A percentile compares a stretch with the other conserved stretches of the same genome.
phyloP scores from a whole-genome alignment of 345 rosid genomes.

The Excoecaria cochinchinensis region DNA sequence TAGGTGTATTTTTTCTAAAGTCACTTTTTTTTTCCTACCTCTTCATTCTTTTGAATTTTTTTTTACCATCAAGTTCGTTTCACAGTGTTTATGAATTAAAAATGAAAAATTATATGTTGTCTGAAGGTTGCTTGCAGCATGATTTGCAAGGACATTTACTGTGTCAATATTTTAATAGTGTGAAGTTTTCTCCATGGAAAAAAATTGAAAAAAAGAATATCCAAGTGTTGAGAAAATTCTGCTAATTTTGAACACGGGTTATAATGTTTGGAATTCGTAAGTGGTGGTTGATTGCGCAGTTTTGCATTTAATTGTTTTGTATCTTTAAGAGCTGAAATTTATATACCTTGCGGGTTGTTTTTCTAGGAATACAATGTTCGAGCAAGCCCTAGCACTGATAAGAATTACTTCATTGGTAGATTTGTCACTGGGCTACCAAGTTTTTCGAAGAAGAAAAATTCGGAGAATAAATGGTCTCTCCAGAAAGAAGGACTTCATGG shows the following conservation, averaged over 20 bases:
- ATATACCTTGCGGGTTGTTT: slow-evolving; percentile 3
- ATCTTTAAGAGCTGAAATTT: background rate
- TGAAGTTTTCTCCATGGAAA: too few species aligned
- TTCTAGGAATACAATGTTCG: slow-evolving; percentile 84
- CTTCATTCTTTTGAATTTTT: background rate
- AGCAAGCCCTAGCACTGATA: slow-evolving; percentile 57
- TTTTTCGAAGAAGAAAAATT: slow-evolving; percentile 74
- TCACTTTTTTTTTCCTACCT: background rate
- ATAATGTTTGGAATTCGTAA: background rate
- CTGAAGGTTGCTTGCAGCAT: background rate
- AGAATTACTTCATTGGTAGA: slow-evolving; percentile 88
- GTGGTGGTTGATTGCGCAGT: background rate
- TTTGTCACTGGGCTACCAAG: slow-evolving; percentile 73
- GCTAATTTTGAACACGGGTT: background rate
- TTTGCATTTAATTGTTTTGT: background rate
- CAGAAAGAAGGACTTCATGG: slow-evolving; percentile 91
- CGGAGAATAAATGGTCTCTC: slow-evolving; percentile 87
- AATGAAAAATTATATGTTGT: background rate
- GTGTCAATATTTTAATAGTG: background rate
- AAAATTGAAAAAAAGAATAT: too few species aligned
- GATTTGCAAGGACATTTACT: background rate
- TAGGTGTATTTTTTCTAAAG: background rate
- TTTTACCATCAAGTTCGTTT: background rate
- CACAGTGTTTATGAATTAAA: background rate
- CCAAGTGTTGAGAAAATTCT: background rate